Evolutionary conservation across 805 yeast genomes (phyloP).

Genomic region (Naumovozyma dairenensis): DNA sequence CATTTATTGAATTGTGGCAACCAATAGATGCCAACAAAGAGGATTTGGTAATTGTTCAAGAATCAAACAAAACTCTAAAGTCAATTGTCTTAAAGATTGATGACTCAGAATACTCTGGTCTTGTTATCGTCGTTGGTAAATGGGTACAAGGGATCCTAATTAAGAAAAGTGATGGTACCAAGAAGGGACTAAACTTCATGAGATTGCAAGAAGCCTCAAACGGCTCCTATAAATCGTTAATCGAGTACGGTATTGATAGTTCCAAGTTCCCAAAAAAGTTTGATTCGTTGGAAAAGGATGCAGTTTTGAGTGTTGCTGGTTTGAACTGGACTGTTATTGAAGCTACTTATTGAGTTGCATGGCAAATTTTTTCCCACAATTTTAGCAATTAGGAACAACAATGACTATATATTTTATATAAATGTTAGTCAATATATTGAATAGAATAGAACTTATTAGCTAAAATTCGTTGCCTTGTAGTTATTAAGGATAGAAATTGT

Average conservation of each 20-base stretch:
- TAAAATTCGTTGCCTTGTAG: too few species aligned
- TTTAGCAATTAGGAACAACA: too few species aligned
- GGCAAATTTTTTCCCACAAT: too few species aligned
- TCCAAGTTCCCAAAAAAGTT: slow-evolving; percentile 23
- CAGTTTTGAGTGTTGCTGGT: slow-evolving; percentile 15
- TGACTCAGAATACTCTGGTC: slow-evolving; percentile 20
- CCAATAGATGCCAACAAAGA: slow-evolving; percentile 22
- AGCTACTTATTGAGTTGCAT: slow-evolving; percentile 5
- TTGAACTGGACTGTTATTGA: slow-evolving; percentile 28
- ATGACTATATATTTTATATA: too few species aligned
- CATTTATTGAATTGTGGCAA: slow-evolving; percentile 30
- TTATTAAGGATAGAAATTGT: too few species aligned
- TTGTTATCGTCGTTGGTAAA: slow-evolving; percentile 25
- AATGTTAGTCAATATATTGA: too few species aligned
- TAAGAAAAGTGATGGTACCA: slow-evolving; percentile 14
- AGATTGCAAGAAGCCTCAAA: slow-evolving; percentile 18
- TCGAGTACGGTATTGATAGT: slow-evolving; percentile 20
- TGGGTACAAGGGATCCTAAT: slow-evolving; percentile 28
- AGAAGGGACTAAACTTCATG: slow-evolving; percentile 20
- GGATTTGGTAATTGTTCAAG: slow-evolving; percentile 12
- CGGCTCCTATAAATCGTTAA: slow-evolving; percentile 6
- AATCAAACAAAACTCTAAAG: slow-evolving; percentile 10
- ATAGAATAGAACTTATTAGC: too few species aligned
- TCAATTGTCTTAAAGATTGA: slow-evolving; percentile 22
- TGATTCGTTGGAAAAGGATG: slow-evolving; percentile 16